A percentile compares a stretch with the other conserved stretches of the same genome.
Conservation (phyloP, 345 rosid genomes). For the Laguncularia racemosa region DNA sequence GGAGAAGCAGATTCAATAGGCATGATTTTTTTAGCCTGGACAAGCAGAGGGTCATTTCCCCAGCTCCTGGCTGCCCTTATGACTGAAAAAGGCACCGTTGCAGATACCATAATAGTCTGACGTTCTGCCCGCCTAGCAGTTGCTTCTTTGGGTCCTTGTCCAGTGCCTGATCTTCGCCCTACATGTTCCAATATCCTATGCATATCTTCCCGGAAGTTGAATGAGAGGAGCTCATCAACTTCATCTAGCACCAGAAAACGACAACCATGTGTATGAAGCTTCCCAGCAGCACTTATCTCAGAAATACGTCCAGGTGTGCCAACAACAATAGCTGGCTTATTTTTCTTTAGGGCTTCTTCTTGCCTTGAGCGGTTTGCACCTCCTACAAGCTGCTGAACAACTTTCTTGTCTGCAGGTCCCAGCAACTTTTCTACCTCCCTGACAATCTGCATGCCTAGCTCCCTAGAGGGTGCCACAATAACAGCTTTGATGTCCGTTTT, state of each 20-base stretch:
- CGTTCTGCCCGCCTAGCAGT: slow-evolving; percentile 37
- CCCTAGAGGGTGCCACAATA: slow-evolving; percentile 93
- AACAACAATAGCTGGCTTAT: slow-evolving; percentile 80
- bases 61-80: slow-evolving; percentile 90
- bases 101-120: slow-evolving; percentile 78
- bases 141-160: slow-evolving; percentile 21
- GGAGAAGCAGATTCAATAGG: slow-evolving; percentile 50
- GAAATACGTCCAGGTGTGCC: slow-evolving; percentile 96
- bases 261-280: slow-evolving; percentile 81
- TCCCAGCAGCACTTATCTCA: slow-evolving; percentile 91
- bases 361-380: slow-evolving; percentile 94
- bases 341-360: slow-evolving; percentile 94
- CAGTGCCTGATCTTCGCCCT: slow-evolving; percentile 57
- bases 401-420: slow-evolving; percentile 68
- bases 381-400: slow-evolving; percentile 92
- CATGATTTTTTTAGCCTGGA: slow-evolving; percentile 59
- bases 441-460: slow-evolving; percentile 91
- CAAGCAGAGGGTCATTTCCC: slow-evolving; percentile 73
- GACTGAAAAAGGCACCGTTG: slow-evolving; percentile 88
- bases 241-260: slow-evolving; percentile 85
- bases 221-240: slow-evolving; percentile 86
- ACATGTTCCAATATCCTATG: slow-evolving; percentile 86
- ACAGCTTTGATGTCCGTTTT: slow-evolving; percentile 71
- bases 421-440: slow-evolving; percentile 83
- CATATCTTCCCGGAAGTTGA: slow-evolving; percentile 83